A percentile compares a stretch with the other conserved stretches of the same genome.
These are phyloP conservation scores for Gossypium aridum DNA, from an alignment of 441 rosid species.

Conservation along the genomic window DNA sequence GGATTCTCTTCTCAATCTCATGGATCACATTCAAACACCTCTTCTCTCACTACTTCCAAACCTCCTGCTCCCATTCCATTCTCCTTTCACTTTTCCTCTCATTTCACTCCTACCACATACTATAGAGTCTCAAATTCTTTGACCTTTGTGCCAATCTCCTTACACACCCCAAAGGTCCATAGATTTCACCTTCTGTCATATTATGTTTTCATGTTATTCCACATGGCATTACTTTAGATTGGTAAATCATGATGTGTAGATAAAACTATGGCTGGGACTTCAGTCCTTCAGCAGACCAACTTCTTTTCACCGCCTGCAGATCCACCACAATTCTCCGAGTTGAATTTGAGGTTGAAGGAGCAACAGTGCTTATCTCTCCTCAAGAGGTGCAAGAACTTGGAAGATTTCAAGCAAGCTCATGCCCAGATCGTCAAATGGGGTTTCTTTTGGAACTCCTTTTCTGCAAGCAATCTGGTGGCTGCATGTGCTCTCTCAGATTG, in stretches of 20 bases:
- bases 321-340: constrained; percentile 22
- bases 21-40: constrained; percentile 20
- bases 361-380: constrained; percentile 49
- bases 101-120: not conserved
- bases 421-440: constrained; percentile 57
- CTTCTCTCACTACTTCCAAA: not conserved
- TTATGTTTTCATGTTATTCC: constrained; percentile 5
- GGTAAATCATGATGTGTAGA: constrained; percentile 25
- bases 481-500: constrained; percentile 56
- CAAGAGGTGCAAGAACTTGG: constrained; percentile 50
- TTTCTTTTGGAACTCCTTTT: constrained; percentile 41
- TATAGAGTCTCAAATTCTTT: not conserved
- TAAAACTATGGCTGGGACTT: constrained; percentile 34
- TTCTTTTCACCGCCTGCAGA: constrained; percentile 19
- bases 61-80: not conserved
- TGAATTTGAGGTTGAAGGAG: constrained; percentile 34
- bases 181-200: not conserved
- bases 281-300: constrained; percentile 30
- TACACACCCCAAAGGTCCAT: not conserved
- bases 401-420: constrained; percentile 60
- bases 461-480: constrained; percentile 47
- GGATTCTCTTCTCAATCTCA: constrained; percentile 17
- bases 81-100: not conserved
- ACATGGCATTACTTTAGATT: not conserved
- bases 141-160: not conserved